Conservation (phyloP, 768 basidiomycete species). For the Flagelloscypha sp. region DNA sequence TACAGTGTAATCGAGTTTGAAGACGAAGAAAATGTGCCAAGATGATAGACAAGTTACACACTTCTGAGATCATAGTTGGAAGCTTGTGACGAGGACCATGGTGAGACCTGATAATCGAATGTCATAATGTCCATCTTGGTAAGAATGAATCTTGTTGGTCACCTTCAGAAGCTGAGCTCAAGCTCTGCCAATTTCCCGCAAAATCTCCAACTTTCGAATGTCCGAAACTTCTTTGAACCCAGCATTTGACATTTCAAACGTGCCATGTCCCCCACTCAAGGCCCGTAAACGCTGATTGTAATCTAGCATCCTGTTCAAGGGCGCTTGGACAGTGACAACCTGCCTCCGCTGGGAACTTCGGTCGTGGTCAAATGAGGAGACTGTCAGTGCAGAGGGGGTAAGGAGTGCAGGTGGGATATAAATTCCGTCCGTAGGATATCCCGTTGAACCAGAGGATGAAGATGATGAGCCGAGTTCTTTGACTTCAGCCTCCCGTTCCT, state of each 20-base stretch:
- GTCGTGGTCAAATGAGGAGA: too few relatives aligned
- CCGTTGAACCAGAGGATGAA: constrained; percentile 24
- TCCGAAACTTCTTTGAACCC: constrained; percentile 67
- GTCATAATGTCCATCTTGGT: constrained; percentile 1
- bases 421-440: constrained; percentile 52
- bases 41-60: too few relatives aligned
- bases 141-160: too few relatives aligned
- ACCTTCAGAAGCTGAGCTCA: too few relatives aligned
- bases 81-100: constrained; percentile 18
- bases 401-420: constrained; percentile 72
- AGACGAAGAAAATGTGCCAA: too few relatives aligned
- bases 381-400: constrained; percentile 70
- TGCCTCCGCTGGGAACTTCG: constrained; percentile 19
- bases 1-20: too few relatives aligned
- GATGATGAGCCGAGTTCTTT: constrained; percentile 52
- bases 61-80: too few relatives aligned
- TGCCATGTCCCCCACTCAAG: constrained; percentile 73
- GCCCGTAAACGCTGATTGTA: constrained; percentile 74
- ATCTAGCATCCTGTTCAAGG: constrained; percentile 75
- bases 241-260: constrained; percentile 71
- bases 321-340: constrained; percentile 63
- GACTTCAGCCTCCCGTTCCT: constrained; percentile 75
- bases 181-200: constrained; percentile 71
- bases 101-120: not conserved
- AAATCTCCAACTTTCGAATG: constrained; percentile 57